Evolutionary conservation across 2,329 filamentous ascomycete species (phyloP), one percentile per base, ranked within the genome.

Genomic region (Daldinia sp.): DNA sequence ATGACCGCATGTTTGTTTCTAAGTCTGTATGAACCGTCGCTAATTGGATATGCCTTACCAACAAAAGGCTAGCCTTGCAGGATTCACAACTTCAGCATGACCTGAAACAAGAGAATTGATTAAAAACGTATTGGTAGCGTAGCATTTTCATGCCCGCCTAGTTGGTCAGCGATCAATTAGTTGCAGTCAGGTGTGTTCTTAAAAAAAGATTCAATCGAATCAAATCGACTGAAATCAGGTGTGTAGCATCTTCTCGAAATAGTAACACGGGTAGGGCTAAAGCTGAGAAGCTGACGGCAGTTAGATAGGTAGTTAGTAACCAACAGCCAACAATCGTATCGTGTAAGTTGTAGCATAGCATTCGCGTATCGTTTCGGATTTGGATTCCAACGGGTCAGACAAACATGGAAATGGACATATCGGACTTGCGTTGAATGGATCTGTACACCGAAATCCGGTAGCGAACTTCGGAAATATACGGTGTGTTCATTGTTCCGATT

Each of bases 61-160:
- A 44, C 26, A 53, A 48, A 35, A 15, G 58, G 57, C 57, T 55
- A 66, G 54, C 60, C 56, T 63, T 53, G 68, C 13, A 71, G 69
- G 66, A 69, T 69, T 59, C 48, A 33, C 50, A 35, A n/a, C 28
- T 56, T 48, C 48, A 57, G 69, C 69, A 62, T 67, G 33, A 71
- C 69, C 69, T 71, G 69, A 71, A 71, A 71, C 69, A 62, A 62
- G 64, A 50, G 61, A 30, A 55, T 61, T 67, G 63, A 69, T 67
- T 67, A 65, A 66, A 58, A 58, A 48, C 54, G 57, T 26, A 46
- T 46, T 53, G 37, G 30, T 9, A 58, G 54, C 46, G 66, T 71
- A 62, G 56, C 33, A 71, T 67, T 68, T 55, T 55, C 12, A 46
- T 67, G 60, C 51, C 15, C 15, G 60, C 44, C 39, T 58, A 46